Base-by-base conservation (phyloP, 257 asterid species). In the Gynochthodes officinalis region DNA sequence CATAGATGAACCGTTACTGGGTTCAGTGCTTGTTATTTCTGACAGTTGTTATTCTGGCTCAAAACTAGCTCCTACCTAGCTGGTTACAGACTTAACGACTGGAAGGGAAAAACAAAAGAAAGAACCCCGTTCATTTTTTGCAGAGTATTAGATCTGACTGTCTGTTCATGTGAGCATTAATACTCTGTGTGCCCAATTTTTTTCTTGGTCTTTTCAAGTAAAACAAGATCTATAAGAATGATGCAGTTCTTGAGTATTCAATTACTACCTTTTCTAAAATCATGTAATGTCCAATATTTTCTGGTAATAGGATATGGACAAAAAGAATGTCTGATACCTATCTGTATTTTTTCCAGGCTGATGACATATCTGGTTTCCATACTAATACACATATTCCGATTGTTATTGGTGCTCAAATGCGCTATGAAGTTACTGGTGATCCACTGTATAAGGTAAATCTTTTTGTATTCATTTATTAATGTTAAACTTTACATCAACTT, bases 311-410 rank as follows among this genome's bases (percentile, higher is more conserved):
- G 12, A 58, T 28, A 28, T 11, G 33, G 52, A 64, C 39, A 64
- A 40, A 14, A 48, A n/a, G 37, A 53, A 14, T 50, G 21, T 69
- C 35, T 53, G 2, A 33, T 23, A 27, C 12, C 7, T 35, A 10
- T 64, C 67, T 75, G 60, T 54, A 76, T 42, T 44, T 44, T 64
- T 44, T 44, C 12, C 80, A 91, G 99, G 97, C 96, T 64, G 97
- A 94, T 78, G 88, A 78, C 74, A 73, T 94, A 79, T 74, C 97
- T 44, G 89, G 83, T 1, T 89, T 89, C 72, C 99, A 94, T 76
- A 78, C 95, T 64, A 94, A 94, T 74, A 94, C 97, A 15, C 99
- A 94, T 79, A 91, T 94, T 74, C 99, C 99, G 5, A 30, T 94
- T 40, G 97, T 94, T 58, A 48, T 91, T 64, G 99, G 99, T 78